phyloP scores from a whole-genome alignment of 176 grass and related monocot genomes.

The Puya raimondii region DNA sequence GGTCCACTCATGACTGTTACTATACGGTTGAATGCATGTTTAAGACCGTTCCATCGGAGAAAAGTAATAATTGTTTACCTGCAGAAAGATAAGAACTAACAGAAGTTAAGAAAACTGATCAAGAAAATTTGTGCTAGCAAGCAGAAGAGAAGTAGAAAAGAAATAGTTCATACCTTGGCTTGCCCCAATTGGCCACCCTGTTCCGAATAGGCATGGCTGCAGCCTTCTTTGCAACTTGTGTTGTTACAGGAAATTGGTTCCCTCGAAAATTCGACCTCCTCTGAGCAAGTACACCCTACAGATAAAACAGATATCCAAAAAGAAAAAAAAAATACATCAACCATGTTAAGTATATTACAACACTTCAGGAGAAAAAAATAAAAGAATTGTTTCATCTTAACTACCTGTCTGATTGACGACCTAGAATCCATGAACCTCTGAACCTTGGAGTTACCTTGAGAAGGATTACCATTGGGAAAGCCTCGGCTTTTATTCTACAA shows the following conservation, averaged over 20 bases:
- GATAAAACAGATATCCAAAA: constrained; percentile 4
- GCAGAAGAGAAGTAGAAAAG: background rate
- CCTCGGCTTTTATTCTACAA: constrained; percentile 59
- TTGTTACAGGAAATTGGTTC: constrained; percentile 63
- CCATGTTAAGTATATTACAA: constrained; percentile 12
- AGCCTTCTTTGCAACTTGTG: constrained; percentile 70
- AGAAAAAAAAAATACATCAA: background rate
- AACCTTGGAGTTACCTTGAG: constrained; percentile 47
- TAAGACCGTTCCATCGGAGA: constrained; percentile 34
- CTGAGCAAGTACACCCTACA: constrained; percentile 67
- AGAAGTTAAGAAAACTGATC: constrained; percentile 10
- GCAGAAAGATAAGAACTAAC: constrained; percentile 22
- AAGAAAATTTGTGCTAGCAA: background rate
- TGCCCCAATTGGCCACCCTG: constrained; percentile 45
- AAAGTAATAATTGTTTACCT: constrained; percentile 69
- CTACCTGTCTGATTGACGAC: constrained; percentile 76
- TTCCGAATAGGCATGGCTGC: constrained; percentile 43
- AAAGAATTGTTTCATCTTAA: background rate
- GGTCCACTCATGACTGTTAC: background rate
- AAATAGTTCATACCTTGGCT: constrained; percentile 52
- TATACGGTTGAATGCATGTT: constrained; percentile 22
- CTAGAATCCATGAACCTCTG: constrained; percentile 63
- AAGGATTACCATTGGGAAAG: constrained; percentile 46
- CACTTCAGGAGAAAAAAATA: constrained; percentile 5
- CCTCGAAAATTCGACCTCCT: constrained; percentile 78